Evolutionary conservation across 2,329 filamentous ascomycete genomes (phyloP), one percentile per base, ranked within the genome.

Genomic region (Coleophoma crateriformis): DNA sequence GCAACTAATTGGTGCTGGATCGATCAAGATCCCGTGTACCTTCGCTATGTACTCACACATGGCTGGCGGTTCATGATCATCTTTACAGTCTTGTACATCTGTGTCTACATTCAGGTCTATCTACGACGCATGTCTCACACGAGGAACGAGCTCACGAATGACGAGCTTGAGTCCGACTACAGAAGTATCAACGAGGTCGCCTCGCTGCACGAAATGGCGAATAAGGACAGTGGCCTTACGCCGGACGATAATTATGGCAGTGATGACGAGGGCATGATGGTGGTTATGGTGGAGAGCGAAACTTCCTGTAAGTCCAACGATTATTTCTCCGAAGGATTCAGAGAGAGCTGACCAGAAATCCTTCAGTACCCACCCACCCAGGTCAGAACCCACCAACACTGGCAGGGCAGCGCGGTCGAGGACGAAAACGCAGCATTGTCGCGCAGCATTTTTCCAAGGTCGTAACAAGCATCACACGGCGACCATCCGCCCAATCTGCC

Each of bases 1-100:
- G 67, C 63, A n/a, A 65, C 67, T 1, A 70, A 70, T 49, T 71
- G 68, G 68, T 71, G 68, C 54, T 70, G 68, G 68, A 70, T 71
- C 45, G 49, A 62, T 34, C 46, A 56, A 17, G 53, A 64, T 7
- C 57, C 60, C 17, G 51, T 53, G n/a, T 61, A 59, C 22, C 58
- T 68, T 4, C 65, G 68, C 22, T 70, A 70, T 50, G 62, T 56
- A 2, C 59, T 71, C 32, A 68, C 63, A 1, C 67, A 71, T 46
- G 67, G 61, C 35, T 70, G 67, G 67, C 61, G 68, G 13, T 64
- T 69, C 44, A 52, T 59, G 12, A 67, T 70, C 42, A 44, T 66
- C 38, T 49, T 56, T 13, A 66, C 65, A 2, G 55, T 68, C 20
- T 32, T 14, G n/a, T 20, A 27, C 19, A 44, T 44, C n/a, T 58